These are phyloP conservation scores for Schizopora paradoxa DNA, from an alignment of 1,284 basidiomycete species.

Conservation along the genomic window DNA sequence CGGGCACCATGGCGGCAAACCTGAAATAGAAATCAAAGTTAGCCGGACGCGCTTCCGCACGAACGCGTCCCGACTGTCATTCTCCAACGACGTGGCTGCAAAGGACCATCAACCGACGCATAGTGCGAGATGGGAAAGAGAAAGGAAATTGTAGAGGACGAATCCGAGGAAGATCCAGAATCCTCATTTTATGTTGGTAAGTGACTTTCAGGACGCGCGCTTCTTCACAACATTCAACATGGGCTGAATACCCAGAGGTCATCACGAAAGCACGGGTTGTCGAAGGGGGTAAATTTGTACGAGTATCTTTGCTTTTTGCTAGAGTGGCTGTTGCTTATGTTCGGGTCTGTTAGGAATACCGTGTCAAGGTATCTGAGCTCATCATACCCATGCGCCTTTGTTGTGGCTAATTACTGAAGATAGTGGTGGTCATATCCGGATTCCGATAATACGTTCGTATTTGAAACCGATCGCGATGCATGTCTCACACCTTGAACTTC, in stretches of 20 bases:
- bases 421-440: slow-evolving; percentile 50
- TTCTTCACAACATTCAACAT: not conserved
- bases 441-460: slow-evolving; percentile 40
- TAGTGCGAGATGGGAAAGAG: slow-evolving; percentile 8
- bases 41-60: not conserved
- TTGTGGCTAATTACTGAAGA: slow-evolving; percentile 17
- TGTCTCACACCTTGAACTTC: slow-evolving; percentile 1
- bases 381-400: not conserved
- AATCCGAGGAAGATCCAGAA: not conserved
- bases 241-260: slow-evolving; percentile 38
- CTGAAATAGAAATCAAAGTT: not conserved
- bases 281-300: slow-evolving; percentile 39
- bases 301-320: slow-evolving; percentile 22
- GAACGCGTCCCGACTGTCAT: not conserved
- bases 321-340: slow-evolving; percentile 2
- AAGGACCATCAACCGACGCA: slow-evolving; percentile 10
- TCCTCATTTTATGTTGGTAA: slow-evolving; percentile 11
- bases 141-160: not conserved
- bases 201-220: not conserved
- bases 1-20: not conserved
- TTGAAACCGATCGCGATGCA: not conserved
- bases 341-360: slow-evolving; percentile 43
- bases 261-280: slow-evolving; percentile 44
- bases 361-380: slow-evolving; percentile 44
- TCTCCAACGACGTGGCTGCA: not conserved